phyloP scores from a whole-genome alignment of 2,329 filamentous ascomycete species.

The Fusarium domesticum region DNA sequence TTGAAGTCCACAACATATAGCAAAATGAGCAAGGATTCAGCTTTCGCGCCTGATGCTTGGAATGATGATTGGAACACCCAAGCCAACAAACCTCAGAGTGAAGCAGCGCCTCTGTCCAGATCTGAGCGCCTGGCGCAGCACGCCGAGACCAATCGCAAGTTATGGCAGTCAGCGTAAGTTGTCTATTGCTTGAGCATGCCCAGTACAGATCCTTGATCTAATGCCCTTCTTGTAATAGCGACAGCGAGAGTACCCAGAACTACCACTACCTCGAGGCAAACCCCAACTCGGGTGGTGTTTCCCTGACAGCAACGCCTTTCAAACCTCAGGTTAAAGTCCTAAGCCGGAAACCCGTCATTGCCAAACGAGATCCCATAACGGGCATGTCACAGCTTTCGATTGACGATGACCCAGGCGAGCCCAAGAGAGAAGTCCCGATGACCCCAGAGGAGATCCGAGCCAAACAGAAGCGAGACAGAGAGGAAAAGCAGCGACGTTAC shows the following conservation, averaged over 20 bases:
- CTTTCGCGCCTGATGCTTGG: conserved; percentile 72
- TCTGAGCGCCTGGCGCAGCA: conserved; percentile 78
- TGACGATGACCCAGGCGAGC: conserved; percentile 57
- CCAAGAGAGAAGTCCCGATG: conserved; percentile 59
- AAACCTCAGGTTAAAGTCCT: conserved; percentile 82
- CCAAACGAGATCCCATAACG: conserved; percentile 54
- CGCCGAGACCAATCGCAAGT: conserved; percentile 74
- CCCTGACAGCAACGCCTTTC: conserved; percentile 60
- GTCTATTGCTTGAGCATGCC: conserved; percentile 1
- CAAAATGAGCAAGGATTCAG: conserved; percentile 44
- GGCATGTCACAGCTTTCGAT: conserved; percentile 46
- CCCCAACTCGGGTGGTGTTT: conserved; percentile 46
- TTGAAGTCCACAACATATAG: not conserved
- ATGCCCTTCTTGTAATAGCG: not conserved
- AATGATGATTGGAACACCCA: conserved; percentile 84
- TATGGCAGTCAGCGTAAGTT: conserved; percentile 85
- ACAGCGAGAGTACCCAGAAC: conserved; percentile 69
- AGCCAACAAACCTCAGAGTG: conserved; percentile 56
- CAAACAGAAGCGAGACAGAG: conserved; percentile 73
- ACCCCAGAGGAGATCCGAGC: conserved; percentile 74
- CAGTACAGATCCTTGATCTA: conserved; percentile 7
- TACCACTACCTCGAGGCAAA: conserved; percentile 72
- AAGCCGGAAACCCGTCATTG: conserved; percentile 72
- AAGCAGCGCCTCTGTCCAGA: conserved; percentile 56
- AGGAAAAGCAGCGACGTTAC: conserved; percentile 88